These are phyloP conservation scores for Cercophora sp. DNA, from an alignment of 495 filamentous ascomycete species.

Conservation along the genomic window DNA sequence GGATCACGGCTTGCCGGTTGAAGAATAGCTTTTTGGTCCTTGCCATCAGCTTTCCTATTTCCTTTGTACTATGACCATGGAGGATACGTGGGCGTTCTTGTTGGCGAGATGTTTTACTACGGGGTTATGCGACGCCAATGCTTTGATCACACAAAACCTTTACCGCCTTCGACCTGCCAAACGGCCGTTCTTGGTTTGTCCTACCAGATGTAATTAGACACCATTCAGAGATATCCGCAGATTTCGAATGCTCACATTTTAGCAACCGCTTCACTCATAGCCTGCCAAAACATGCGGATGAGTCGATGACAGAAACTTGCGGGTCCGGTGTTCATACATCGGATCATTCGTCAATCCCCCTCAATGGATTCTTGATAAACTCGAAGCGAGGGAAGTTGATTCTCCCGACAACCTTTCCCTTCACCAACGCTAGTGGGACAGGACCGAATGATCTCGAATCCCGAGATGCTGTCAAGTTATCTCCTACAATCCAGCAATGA, in stretches of 20 bases:
- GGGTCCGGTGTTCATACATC: neutral
- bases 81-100: too few species aligned
- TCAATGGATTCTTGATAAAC: constrained; percentile 29
- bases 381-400: constrained; percentile 46
- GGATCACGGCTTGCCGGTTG: too few species aligned
- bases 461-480: constrained; percentile 76
- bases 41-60: neutral
- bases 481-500: constrained; percentile 83
- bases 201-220: constrained; percentile 30
- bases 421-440: constrained; percentile 75
- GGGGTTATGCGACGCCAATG: too few species aligned
- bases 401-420: constrained; percentile 76
- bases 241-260: too few species aligned
- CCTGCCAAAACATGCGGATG: too few species aligned
- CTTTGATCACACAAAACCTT: too few species aligned
- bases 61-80: too few species aligned
- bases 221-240: constrained; percentile 15
- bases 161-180: neutral
- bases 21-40: too few species aligned
- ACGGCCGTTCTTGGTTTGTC: constrained; percentile 1
- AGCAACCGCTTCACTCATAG: too few species aligned
- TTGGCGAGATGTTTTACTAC: too few species aligned
- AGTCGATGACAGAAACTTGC: too few species aligned
- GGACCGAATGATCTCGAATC: constrained; percentile 87
- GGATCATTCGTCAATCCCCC: neutral